phyloP scores from a whole-genome alignment of 2,329 filamentous ascomycete species.

The Periconia sp. region DNA sequence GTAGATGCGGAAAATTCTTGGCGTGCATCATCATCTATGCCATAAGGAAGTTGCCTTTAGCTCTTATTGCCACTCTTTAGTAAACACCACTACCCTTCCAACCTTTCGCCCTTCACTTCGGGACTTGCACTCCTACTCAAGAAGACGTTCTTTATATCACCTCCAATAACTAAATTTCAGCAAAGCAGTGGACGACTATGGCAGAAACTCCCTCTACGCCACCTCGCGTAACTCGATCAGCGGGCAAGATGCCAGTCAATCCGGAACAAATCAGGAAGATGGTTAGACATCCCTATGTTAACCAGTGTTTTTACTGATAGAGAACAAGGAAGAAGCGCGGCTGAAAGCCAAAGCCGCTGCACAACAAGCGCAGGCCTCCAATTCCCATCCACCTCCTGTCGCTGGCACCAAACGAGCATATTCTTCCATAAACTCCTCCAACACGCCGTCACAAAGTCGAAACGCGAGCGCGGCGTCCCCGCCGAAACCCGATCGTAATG shows the following conservation, averaged over 20 bases:
- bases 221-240: constrained; percentile 42
- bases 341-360: constrained; percentile 84
- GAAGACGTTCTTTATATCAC: neutral
- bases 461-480: constrained; percentile 61
- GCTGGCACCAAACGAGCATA: constrained; percentile 72
- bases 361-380: constrained; percentile 43
- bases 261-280: constrained; percentile 64
- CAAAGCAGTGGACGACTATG: constrained; percentile 22
- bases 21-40: constrained; percentile 36
- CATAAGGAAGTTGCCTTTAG: too few species aligned
- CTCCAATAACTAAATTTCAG: neutral
- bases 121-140: neutral
- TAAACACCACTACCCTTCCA: neutral
- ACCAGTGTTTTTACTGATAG: constrained; percentile 2
- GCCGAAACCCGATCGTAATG: constrained; percentile 38
- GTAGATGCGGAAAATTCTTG: constrained; percentile 17
- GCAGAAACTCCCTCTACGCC: constrained; percentile 52
- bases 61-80: constrained; percentile 4
- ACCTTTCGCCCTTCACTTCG: neutral
- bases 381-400: constrained; percentile 29
- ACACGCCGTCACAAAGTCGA: constrained; percentile 60
- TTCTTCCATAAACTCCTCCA: constrained; percentile 61
- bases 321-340: constrained; percentile 76
- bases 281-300: constrained; percentile 37
- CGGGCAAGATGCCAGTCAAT: constrained; percentile 54